Evolutionary conservation across 257 asterid genomes (phyloP), one percentile per base, ranked within the genome.

Genomic region (Lithospermum erythrorhizon): DNA sequence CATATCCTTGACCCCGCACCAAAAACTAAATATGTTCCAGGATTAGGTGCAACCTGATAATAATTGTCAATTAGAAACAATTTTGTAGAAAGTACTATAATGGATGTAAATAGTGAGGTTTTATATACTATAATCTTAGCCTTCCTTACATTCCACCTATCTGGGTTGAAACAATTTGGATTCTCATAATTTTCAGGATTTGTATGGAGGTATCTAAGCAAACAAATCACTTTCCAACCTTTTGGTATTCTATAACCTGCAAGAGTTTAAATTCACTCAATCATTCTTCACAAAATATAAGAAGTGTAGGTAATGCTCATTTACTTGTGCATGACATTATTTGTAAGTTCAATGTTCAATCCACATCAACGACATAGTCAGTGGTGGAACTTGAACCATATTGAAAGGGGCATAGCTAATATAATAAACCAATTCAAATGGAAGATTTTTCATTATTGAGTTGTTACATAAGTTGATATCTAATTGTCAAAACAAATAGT

Each of bases 1-100:
- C 93, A 84, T 6, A 60, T 67, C 75, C 93, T 77, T 51, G 84
- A 11, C 18, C 93, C 93, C 21, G 80, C 88, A 16, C 93, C 93
- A 4, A 84, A 84, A 20, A 64, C 86, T 41, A 79, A n/a, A 55
- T 79, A 66, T 21, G 88, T 63, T 55, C 87, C 91, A 0, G 83
- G 62, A 72, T 68, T 70, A 3, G 85, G 60, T 45, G 67, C 56
- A 48, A 70, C 74, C 90, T 81, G 63, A 61, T 23, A 55, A 45
- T 20, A 37, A 15, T 48, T 45, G 29, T 45, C 15, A 59, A 18
- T 17, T 5, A 53, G 53, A 49, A 49, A 49, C 45, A 32, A 32
- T 14, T 49, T 14, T 6, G 3, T 2, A 6, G 20, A 49, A 49
- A 49, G 16, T 49, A 49, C 20, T 14, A 49, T 18, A 49, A n/a